Conservation (phyloP, 176 grass and related monocot species). For the Echinochloa phyllopogon region DNA sequence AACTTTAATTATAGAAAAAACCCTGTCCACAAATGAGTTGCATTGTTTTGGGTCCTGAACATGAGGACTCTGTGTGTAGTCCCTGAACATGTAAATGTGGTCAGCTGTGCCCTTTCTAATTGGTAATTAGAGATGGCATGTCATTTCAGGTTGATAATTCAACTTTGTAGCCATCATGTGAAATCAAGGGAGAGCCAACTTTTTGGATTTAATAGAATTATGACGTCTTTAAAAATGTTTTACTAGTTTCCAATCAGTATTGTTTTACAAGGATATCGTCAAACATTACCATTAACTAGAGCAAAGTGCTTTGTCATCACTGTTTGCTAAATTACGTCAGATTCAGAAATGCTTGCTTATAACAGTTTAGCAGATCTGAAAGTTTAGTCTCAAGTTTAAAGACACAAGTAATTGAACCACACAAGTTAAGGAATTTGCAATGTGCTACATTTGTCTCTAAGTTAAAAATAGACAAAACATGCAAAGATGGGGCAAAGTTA, state of each 20-base stretch:
- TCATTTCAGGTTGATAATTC: not conserved
- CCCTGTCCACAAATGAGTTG: constrained; percentile 6
- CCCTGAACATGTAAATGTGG: not conserved
- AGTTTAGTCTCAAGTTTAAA: not conserved
- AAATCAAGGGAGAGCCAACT: not conserved
- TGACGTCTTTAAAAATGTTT: not conserved
- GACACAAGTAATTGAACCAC: not conserved
- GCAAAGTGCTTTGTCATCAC: not conserved
- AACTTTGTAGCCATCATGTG: not conserved
- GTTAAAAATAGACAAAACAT: constrained; percentile 32
- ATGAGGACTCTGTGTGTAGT: not conserved
- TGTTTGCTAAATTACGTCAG: not conserved
- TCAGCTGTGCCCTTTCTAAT: not conserved
- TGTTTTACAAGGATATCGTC: not conserved
- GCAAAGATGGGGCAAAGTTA: constrained; percentile 17
- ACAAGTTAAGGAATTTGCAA: not conserved
- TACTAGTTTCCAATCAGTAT: not conserved
- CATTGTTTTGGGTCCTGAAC: not conserved
- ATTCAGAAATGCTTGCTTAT: not conserved
- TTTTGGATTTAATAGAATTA: not conserved
- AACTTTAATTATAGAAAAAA: constrained; percentile 27
- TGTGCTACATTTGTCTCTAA: constrained; percentile 6
- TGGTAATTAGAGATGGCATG: not conserved
- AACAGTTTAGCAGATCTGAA: not conserved
- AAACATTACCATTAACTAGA: not conserved